phyloP scores from a whole-genome alignment of 441 rosid species.

The Adansonia madagascariensis region DNA sequence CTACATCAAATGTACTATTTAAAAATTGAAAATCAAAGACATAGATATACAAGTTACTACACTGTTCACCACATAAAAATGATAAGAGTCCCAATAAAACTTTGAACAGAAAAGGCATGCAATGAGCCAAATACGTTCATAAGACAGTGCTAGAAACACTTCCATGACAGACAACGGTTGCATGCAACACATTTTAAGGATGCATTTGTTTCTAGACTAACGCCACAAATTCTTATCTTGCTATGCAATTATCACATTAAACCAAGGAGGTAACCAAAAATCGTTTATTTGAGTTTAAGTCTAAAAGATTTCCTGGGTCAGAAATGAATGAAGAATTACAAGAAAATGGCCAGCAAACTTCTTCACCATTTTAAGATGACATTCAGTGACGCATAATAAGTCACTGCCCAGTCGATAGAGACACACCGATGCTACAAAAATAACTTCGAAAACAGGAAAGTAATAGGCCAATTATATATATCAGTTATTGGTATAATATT shows the following conservation, averaged over 20 bases:
- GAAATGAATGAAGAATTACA: too few species aligned
- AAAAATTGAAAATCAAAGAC: not conserved
- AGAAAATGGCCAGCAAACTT: not conserved
- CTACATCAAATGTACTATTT: not conserved
- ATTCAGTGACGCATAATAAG: not conserved
- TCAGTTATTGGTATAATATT: not conserved
- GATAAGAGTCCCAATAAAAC: not conserved
- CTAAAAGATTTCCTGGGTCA: too few species aligned
- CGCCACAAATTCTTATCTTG: constrained; percentile 11
- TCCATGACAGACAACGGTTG: not conserved
- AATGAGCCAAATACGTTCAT: not conserved
- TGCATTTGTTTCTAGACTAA: not conserved
- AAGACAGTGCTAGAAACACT: not conserved
- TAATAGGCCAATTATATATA: not conserved
- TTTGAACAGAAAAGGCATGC: not conserved
- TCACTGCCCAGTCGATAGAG: not conserved
- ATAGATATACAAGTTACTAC: constrained; percentile 1
- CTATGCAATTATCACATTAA: constrained; percentile 5
- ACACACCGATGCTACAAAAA: not conserved
- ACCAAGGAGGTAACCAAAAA: too few species aligned
- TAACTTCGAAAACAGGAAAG: not conserved
- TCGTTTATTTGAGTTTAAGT: not conserved
- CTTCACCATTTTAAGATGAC: not conserved
- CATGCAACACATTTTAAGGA: not conserved
- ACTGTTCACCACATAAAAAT: not conserved